Evolutionary conservation across 2,329 filamentous ascomycete species (phyloP), one percentile per base, ranked within the genome.

Genomic region (Botrytis fabae): DNA sequence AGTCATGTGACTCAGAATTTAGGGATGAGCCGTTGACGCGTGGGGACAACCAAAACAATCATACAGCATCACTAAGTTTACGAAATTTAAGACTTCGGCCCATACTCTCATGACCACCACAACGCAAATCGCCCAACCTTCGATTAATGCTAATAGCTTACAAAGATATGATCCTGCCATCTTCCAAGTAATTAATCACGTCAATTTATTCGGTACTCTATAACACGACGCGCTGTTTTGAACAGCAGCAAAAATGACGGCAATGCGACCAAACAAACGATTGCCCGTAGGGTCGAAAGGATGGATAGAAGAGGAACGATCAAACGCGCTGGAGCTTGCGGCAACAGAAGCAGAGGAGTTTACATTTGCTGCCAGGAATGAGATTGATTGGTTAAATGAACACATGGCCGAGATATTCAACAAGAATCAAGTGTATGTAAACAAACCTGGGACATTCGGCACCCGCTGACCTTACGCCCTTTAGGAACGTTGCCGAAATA

Each of bases 331-430:
- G 71, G 88, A 93, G 76, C 90, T 98, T 75, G 88, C 92, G 25
- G 87, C 92, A 64, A 89, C 94, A 72, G 96, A 98, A 82, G 88
- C 93, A 71, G 95, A 98, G 77, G 97, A 99, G 83, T 97, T 98
- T 80, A 90, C 93, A 61, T 98, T 93, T 83, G 94, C 94, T 44
- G 95, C 93, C 75, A 90, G 93, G 73, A 97, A 98, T 83, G 96
- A 99, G 82, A 85, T 98, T 80, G 95, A 98, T 81, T 99, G 96
- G 96, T 86, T 99, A 78, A 98, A 99, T 80, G 96, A 98, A 84
- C 96, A 99, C 82, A 98, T 99, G 95, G 90, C 90, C 68, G 94
- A 97, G 76, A 93, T 99, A 80, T 97, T 98, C 81, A 92, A 91
- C 79, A 90, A 92, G 78, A 92, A 94, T 80, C 90, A 95, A 83